Evolutionary conservation across 495 filamentous ascomycete genomes (phyloP), one percentile per base, ranked within the genome.

Genomic region (Chaetomium cochliodes): DNA sequence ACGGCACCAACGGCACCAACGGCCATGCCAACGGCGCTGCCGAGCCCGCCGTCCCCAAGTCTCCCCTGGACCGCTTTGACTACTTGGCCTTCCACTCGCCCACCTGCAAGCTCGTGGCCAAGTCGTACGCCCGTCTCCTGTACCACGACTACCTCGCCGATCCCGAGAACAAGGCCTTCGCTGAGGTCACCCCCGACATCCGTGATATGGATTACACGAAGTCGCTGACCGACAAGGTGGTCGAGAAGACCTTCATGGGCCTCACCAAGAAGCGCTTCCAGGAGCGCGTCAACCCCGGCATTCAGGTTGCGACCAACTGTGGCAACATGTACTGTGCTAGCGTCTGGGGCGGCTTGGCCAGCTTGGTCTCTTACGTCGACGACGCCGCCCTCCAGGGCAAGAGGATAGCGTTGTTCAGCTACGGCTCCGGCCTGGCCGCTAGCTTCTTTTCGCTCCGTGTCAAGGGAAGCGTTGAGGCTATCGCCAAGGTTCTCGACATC

Each of bases 321-420:
- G 96, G 94, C 77, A 98, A 98, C 85, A 98, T 97, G 96, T 98
- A 98, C 82, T 93, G 89, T 71, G 94, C 89, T 56, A 96, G 91
- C 74, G 90, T 98, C 69, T 98, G 92, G 81, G 88, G 87, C 63
- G 92, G 91, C 61, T 82, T 98, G 51, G 85, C 86, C 75, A 88
- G 87, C 69, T 74, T 98, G 64, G 73, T 98, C 67, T 82, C 84
- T 77, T 87, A 92, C 73, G 80, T 93, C 61, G 80, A 83, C 66
- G 86, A 86, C 73, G 87, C 71, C 20, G 79, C 82, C 33, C 82
- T 93, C 62, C 82, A 90, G 76, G 89, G 91, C 69, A 96, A 96
- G 88, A 87, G 91, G 61, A 83, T 98, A 69, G 94, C 82, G 66
- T 79, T 98, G 69, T 98, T 98, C 87, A 92, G 87, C 78, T 98